A percentile compares a stretch with the other conserved stretches of the same genome.
These are phyloP conservation scores for Apiotrichum laibachii DNA, from an alignment of 1,284 basidiomycete genomes.

Conservation along the genomic window DNA sequence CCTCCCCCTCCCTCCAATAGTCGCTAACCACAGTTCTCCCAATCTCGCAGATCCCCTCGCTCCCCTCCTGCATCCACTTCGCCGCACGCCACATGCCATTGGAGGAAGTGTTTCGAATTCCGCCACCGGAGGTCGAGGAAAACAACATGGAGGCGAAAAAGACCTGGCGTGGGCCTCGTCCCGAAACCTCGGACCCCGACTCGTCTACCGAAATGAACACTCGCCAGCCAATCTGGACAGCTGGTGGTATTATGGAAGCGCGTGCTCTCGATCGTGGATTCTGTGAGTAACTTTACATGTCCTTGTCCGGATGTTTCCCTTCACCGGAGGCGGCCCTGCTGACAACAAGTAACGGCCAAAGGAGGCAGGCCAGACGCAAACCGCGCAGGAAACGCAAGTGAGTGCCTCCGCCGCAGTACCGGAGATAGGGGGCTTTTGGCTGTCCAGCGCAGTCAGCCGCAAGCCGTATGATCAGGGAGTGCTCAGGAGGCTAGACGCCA, in stretches of 20 bases:
- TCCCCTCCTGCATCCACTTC: slow-evolving; percentile 70
- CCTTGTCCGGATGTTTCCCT: neutral
- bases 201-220: neutral
- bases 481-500: too few relatives aligned
- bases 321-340: neutral
- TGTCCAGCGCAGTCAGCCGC: neutral
- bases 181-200: neutral
- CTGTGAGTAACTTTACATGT: slow-evolving; percentile 35
- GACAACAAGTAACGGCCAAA: slow-evolving; percentile 69
- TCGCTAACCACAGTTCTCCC: slow-evolving; percentile 63
- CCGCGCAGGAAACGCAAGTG: slow-evolving; percentile 81
- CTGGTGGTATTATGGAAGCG: slow-evolving; percentile 68
- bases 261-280: slow-evolving; percentile 74
- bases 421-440: neutral
- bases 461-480: too few relatives aligned
- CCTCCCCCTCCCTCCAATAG: neutral
- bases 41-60: slow-evolving; percentile 78
- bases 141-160: slow-evolving; percentile 39
- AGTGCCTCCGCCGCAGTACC: slow-evolving; percentile 48
- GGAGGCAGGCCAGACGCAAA: slow-evolving; percentile 82
- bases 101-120: slow-evolving; percentile 66
- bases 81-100: slow-evolving; percentile 70
- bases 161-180: slow-evolving; percentile 32
- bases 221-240: slow-evolving; percentile 38
- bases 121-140: slow-evolving; percentile 25